A percentile compares a stretch with the other conserved stretches of the same genome.
These are phyloP conservation scores for Vigna nakashimae DNA, from an alignment of 306 rosid species.

Conservation along the genomic window DNA sequence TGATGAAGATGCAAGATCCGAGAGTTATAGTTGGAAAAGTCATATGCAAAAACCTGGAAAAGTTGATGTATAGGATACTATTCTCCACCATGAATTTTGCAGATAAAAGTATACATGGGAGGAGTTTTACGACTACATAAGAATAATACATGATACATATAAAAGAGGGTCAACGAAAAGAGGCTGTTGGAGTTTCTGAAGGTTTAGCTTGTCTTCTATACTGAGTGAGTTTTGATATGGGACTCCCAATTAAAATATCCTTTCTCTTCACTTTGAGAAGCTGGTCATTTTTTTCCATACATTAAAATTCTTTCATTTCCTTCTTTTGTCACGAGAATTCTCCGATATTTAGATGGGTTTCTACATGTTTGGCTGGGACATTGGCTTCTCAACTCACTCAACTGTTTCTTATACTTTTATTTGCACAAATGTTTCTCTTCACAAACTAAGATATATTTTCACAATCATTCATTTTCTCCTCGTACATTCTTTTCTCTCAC, in stretches of 20 bases:
- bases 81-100: conserved; percentile 81
- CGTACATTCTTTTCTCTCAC: neutral
- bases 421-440: conserved; percentile 21
- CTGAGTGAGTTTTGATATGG: conserved; percentile 55
- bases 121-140: conserved; percentile 61
- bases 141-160: conserved; percentile 53
- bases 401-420: conserved; percentile 26
- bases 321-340: conserved; percentile 24
- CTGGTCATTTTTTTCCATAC: conserved; percentile 40
- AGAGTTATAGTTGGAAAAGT: conserved; percentile 80
- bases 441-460: conserved; percentile 9
- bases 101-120: conserved; percentile 71
- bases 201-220: conserved; percentile 64
- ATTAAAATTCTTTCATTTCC: conserved; percentile 46
- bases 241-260: conserved; percentile 47
- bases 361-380: conserved; percentile 25
- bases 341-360: conserved; percentile 28
- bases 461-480: neutral
- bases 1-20: conserved; percentile 83
- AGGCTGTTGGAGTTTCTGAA: conserved; percentile 69
- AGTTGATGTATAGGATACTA: conserved; percentile 72
- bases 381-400: conserved; percentile 29
- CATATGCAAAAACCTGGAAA: conserved; percentile 59
- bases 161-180: conserved; percentile 59
- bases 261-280: conserved; percentile 35